Percentiles rank a stretch among this genome's conserved stretches.
phyloP scores from a whole-genome alignment of 2,329 filamentous ascomycete genomes.

The Colletotrichum trifolii region DNA sequence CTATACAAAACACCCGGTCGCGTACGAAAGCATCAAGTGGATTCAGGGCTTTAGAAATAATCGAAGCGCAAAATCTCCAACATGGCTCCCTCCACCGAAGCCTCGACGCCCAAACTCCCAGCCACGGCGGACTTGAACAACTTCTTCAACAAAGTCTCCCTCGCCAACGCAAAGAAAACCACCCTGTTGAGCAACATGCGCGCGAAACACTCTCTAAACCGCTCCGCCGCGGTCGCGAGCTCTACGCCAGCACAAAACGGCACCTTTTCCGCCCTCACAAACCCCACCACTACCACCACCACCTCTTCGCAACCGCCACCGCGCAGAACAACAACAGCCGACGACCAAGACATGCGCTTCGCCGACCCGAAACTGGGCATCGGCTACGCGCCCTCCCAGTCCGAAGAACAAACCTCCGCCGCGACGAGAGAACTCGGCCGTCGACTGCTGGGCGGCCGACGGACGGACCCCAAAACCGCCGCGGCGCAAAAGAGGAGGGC shows the following conservation, averaged over 20 bases:
- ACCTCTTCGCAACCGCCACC: background rate
- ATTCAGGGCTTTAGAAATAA: background rate
- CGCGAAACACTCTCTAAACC: slow-evolving; percentile 33
- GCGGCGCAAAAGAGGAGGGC: slow-evolving; percentile 30
- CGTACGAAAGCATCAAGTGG: too few relatives aligned
- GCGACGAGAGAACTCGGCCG: slow-evolving; percentile 45
- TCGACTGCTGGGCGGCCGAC: slow-evolving; percentile 42
- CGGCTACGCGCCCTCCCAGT: slow-evolving; percentile 48
- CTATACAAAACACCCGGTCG: too few relatives aligned
- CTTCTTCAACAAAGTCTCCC: slow-evolving; percentile 55
- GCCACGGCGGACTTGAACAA: slow-evolving; percentile 51
- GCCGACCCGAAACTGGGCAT: slow-evolving; percentile 52
- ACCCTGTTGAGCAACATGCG: slow-evolving; percentile 45
- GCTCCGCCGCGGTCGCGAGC: slow-evolving; percentile 7
- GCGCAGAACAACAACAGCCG: slow-evolving; percentile 6
- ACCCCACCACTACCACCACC: slow-evolving; percentile 6
- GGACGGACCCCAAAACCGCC: slow-evolving; percentile 18
- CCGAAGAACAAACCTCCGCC: slow-evolving; percentile 42
- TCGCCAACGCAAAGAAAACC: slow-evolving; percentile 50
- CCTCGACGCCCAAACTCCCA: slow-evolving; percentile 42
- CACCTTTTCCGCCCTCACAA: slow-evolving; percentile 37
- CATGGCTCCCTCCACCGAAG: background rate
- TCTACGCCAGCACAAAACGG: slow-evolving; percentile 5
- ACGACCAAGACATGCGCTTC: slow-evolving; percentile 35
- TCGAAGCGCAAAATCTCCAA: slow-evolving; percentile 27